Base-by-base conservation (phyloP, 768 basidiomycete genomes). In the Pseudohyphozyma bogoriensis region DNA sequence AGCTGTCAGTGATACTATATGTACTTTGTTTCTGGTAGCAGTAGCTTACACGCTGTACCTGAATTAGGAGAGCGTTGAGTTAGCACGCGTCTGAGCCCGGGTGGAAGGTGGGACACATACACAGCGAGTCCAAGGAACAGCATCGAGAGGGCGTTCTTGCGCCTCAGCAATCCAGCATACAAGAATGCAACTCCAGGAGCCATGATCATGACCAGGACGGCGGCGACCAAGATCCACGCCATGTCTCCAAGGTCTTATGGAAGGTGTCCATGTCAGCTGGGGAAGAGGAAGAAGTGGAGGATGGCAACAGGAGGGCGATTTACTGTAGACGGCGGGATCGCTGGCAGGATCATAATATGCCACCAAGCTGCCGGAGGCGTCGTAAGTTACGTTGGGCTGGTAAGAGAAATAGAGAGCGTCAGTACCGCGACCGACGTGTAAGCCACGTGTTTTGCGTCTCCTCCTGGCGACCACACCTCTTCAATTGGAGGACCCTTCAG, bases 111-210 rank as follows among this genome's bases (percentile, higher is more conserved):
- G 40, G 4, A 44, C 8, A 31, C 47, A 20, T 54, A 54, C 51
- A 73, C 73, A 12, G 74, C 73, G 37, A 76, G 54, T 4, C 68
- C 67, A 10, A 77, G 42, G 6, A 40, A 22, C 22, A 54, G 40
- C 53, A 76, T 75, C 26, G 74, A 75, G 13, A 78, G 70, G 0
- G 76, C 77, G 60, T 77, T 78, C 66, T 77, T 78, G 3, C 76
- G 58, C 5, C 53, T 39, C 7, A 54, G 53, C 16, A 54, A 20
- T 32, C 53, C 53, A 26, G 53, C 42, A 40, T 54, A 51, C 20
- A 51, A 35, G 50, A 35, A 51, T 2, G 33, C 50, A 26, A 51
- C 50, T 54, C 40, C 53, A 13, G 53, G 40, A 31, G 40, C 32
- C 50, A 51, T 51, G 33, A 33, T 36, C 29, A 13, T 49, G 39